phyloP scores from a whole-genome alignment of 164 flowering plant species.

The Annona cherimola region DNA sequence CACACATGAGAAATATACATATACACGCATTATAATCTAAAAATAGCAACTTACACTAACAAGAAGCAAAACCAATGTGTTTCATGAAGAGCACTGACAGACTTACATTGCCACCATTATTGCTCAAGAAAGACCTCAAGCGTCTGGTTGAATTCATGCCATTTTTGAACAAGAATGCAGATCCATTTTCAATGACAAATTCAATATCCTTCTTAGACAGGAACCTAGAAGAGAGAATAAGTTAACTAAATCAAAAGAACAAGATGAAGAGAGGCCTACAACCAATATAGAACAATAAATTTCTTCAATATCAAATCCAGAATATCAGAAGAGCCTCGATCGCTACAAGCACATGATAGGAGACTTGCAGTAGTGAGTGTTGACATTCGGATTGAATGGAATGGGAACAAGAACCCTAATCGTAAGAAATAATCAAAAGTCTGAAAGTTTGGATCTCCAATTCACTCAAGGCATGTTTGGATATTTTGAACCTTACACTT shows the following conservation, averaged over 20 bases:
- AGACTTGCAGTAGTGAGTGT: no score
- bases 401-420: no score
- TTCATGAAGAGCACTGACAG: not conserved
- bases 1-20: no score
- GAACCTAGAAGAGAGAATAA: conserved; percentile 29
- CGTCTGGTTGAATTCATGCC: conserved; percentile 35
- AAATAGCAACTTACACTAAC: not conserved
- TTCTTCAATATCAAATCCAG: not conserved
- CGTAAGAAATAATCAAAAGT: no score
- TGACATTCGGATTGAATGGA: no score
- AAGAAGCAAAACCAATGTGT: not conserved
- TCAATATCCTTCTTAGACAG: conserved; percentile 63
- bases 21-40: no score
- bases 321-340: not conserved
- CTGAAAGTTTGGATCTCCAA: no score
- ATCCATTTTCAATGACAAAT: conserved; percentile 56
- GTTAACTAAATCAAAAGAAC: not conserved
- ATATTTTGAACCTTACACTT: no score
- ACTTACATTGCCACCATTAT: conserved; percentile 37
- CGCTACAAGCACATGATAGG: no score
- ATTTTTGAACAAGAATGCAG: conserved; percentile 57
- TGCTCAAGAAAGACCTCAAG: conserved; percentile 46
- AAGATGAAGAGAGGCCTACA: not conserved
- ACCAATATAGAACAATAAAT: not conserved
- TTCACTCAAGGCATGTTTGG: no score